Conservation (phyloP, 345 rosid genomes). For the Eutrema japonicum region DNA sequence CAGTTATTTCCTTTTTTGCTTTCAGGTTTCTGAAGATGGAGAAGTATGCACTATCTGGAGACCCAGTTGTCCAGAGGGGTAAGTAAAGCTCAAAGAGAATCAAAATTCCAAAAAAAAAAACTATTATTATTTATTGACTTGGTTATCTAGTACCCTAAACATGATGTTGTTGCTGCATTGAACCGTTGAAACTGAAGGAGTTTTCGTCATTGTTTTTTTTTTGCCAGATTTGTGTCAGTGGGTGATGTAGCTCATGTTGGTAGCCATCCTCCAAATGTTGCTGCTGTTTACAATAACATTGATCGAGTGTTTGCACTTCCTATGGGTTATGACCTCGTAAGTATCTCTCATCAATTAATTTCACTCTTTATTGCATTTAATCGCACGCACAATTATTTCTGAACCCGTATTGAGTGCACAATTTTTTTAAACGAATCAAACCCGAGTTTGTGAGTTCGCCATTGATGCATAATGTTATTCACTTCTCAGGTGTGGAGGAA, state of each 20-base stretch:
- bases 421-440: background rate
- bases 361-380: background rate
- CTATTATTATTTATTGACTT: background rate
- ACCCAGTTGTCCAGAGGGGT: slow-evolving; percentile 90
- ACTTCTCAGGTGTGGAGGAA: slow-evolving; percentile 87
- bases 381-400: background rate
- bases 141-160: background rate
- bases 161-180: slow-evolving; percentile 8
- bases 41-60: slow-evolving; percentile 88
- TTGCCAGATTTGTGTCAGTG: slow-evolving; percentile 70
- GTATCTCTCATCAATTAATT: slow-evolving; percentile 27
- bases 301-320: slow-evolving; percentile 67
- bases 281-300: slow-evolving; percentile 71
- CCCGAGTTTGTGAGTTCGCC: background rate
- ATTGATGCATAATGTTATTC: slow-evolving; percentile 15
- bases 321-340: slow-evolving; percentile 91
- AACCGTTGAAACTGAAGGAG: slow-evolving; percentile 19
- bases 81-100: slow-evolving; percentile 38
- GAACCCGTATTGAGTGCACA: background rate
- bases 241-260: slow-evolving; percentile 91
- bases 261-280: slow-evolving; percentile 84
- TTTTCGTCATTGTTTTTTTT: slow-evolving; percentile 23
- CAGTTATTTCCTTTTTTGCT: slow-evolving; percentile 12
- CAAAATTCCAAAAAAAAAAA: background rate
- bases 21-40: slow-evolving; percentile 66